A percentile compares a stretch with the other conserved stretches of the same genome.
phyloP scores from a whole-genome alignment of 2,329 filamentous ascomycete species.

The Cylindrodendrum hubeiense region DNA sequence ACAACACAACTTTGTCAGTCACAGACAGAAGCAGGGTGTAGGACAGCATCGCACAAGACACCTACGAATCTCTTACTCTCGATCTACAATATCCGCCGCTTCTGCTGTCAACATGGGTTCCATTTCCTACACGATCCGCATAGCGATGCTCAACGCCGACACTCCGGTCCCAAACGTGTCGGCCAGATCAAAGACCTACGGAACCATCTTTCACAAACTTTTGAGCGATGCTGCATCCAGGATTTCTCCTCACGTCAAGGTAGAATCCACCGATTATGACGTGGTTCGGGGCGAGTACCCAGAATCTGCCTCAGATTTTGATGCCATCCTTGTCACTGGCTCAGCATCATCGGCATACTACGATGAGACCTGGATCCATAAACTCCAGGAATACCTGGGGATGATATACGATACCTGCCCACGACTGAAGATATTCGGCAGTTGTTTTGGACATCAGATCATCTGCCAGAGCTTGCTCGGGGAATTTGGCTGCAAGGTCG shows the following conservation, averaged over 20 bases:
- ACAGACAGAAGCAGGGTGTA: neutral
- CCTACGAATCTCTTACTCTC: neutral
- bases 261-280: slow-evolving; percentile 50
- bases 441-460: slow-evolving; percentile 59
- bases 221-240: slow-evolving; percentile 29
- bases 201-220: slow-evolving; percentile 36
- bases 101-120: slow-evolving; percentile 19
- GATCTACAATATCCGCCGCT: neutral
- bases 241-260: slow-evolving; percentile 21
- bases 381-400: slow-evolving; percentile 36
- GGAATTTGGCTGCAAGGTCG: slow-evolving; percentile 40
- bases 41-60: neutral
- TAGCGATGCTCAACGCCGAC: slow-evolving; percentile 41
- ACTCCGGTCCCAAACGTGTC: slow-evolving; percentile 33
- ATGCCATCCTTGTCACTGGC: slow-evolving; percentile 55
- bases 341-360: slow-evolving; percentile 51
- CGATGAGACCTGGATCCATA: slow-evolving; percentile 37
- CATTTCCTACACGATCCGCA: slow-evolving; percentile 27
- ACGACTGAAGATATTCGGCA: slow-evolving; percentile 54
- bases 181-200: slow-evolving; percentile 29
- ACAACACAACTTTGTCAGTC: neutral
- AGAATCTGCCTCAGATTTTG: slow-evolving; percentile 40
- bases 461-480: slow-evolving; percentile 53
- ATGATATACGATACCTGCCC: slow-evolving; percentile 44
- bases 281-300: slow-evolving; percentile 52